Percentiles rank a stretch among this genome's conserved stretches.
Conservation (phyloP, 441 rosid species). For the Cnidoscolus chayamansa region DNA sequence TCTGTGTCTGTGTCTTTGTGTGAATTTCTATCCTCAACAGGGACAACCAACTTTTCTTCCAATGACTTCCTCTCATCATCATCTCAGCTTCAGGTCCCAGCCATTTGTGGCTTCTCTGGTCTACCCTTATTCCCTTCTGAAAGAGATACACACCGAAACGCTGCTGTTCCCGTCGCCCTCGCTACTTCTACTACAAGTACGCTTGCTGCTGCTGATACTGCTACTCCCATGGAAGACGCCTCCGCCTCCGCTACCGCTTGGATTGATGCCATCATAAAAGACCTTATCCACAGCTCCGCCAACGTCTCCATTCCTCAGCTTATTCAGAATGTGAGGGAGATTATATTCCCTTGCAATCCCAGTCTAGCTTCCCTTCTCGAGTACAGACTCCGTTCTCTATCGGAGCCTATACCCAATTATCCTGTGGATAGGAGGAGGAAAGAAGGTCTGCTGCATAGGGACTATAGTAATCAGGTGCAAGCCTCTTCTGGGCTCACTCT, state of each 20-base stretch:
- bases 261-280: conserved; percentile 86
- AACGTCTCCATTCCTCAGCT: conserved; percentile 88
- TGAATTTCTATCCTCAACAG: conserved; percentile 38
- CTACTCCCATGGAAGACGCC: conserved; percentile 50
- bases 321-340: conserved; percentile 88
- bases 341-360: conserved; percentile 91
- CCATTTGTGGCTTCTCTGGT: conserved; percentile 92
- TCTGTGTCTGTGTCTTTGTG: conserved; percentile 23
- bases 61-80: conserved; percentile 24
- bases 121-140: conserved; percentile 85
- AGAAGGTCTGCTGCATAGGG: conserved; percentile 27
- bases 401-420: conserved; percentile 36
- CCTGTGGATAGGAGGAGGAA: conserved; percentile 29
- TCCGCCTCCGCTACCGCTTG: conserved; percentile 68
- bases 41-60: conserved; percentile 28
- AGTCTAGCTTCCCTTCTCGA: conserved; percentile 82
- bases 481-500: conserved; percentile 34
- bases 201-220: not conserved
- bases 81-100: conserved; percentile 42
- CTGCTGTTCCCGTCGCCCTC: not conserved
- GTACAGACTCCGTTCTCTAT: conserved; percentile 69
- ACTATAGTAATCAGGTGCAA: conserved; percentile 30
- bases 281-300: conserved; percentile 67
- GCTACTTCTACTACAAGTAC: not conserved
- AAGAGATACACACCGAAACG: conserved; percentile 24